Conservation (phyloP, 768 basidiomycete species). For the Coprinopsis sp. region DNA sequence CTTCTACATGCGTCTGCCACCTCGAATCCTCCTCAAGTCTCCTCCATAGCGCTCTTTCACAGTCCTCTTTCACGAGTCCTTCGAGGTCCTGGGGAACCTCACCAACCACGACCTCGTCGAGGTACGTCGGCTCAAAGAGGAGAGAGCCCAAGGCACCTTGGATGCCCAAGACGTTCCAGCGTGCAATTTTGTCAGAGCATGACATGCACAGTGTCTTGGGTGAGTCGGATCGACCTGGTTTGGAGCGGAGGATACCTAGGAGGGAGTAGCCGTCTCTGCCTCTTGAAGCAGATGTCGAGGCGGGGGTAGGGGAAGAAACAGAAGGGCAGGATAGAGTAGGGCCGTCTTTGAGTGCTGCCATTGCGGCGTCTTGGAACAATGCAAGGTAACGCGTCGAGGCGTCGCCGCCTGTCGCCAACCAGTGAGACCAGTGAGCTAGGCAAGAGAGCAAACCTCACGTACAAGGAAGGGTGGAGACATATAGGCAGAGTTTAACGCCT, state of each 20-base stretch:
- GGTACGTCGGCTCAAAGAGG: slow-evolving; percentile 57
- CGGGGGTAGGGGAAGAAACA: slow-evolving; percentile 26
- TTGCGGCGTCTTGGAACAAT: slow-evolving; percentile 62
- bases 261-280: slow-evolving; percentile 79
- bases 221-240: slow-evolving; percentile 90
- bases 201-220: slow-evolving; percentile 82
- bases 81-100: slow-evolving; percentile 48
- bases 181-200: slow-evolving; percentile 91
- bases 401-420: slow-evolving; percentile 68
- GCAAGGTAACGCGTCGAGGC: slow-evolving; percentile 82
- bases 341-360: slow-evolving; percentile 72
- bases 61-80: slow-evolving; percentile 49
- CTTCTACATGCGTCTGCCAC: slow-evolving; percentile 23
- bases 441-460: slow-evolving; percentile 17
- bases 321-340: too few relatives aligned
- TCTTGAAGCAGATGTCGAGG: slow-evolving; percentile 45
- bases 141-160: slow-evolving; percentile 74
- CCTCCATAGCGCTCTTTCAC: slow-evolving; percentile 60
- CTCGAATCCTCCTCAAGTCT: slow-evolving; percentile 3
- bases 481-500: slow-evolving; percentile 56
- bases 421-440: slow-evolving; percentile 5
- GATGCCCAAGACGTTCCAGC: slow-evolving; percentile 80
- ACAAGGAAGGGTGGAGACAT: slow-evolving; percentile 63
- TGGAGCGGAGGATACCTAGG: slow-evolving; percentile 80
- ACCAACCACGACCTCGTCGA: slow-evolving; percentile 45